phyloP scores from a whole-genome alignment of 2,329 filamentous ascomycete species.

The Beauveria asiatica region DNA sequence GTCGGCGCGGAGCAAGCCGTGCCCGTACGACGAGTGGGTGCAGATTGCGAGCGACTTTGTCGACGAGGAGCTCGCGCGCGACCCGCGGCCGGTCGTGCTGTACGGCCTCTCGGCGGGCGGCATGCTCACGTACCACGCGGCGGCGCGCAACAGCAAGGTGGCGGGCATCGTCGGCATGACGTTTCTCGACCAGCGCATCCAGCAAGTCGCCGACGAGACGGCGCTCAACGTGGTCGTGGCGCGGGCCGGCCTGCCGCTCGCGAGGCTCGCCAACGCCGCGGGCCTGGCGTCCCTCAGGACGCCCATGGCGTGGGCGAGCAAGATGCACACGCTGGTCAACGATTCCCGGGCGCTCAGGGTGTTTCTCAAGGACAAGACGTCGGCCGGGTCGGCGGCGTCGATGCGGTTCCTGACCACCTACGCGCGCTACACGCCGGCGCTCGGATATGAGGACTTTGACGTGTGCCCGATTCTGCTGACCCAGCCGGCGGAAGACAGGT shows the following conservation, averaged over 20 bases:
- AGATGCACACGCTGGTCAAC: neutral
- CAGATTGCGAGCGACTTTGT: constrained; percentile 1
- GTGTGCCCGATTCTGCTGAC: neutral
- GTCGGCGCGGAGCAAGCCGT: neutral
- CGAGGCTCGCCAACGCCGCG: neutral
- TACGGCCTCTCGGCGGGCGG: neutral
- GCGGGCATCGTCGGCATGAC: constrained; percentile 1
- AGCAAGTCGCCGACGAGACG: constrained; percentile 1
- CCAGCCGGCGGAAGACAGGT: neutral
- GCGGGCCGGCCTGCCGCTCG: neutral
- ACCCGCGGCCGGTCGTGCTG: neutral
- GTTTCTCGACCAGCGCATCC: neutral
- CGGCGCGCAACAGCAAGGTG: neutral
- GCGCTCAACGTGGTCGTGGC: neutral
- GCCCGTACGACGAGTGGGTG: constrained; percentile 1
- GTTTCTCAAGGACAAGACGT: neutral
- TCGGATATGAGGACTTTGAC: neutral
- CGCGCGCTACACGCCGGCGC: neutral
- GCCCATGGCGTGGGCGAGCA: neutral
- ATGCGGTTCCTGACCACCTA: neutral
- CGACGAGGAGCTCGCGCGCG: neutral
- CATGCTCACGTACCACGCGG: neutral
- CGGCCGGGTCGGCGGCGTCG: neutral
- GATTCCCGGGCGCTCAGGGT: neutral
- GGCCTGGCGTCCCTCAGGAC: neutral